Percentiles rank a stretch among this genome's conserved stretches.
Conservation (phyloP, 1,284 basidiomycete species). For the Rhodotorula mucilaginosa region DNA sequence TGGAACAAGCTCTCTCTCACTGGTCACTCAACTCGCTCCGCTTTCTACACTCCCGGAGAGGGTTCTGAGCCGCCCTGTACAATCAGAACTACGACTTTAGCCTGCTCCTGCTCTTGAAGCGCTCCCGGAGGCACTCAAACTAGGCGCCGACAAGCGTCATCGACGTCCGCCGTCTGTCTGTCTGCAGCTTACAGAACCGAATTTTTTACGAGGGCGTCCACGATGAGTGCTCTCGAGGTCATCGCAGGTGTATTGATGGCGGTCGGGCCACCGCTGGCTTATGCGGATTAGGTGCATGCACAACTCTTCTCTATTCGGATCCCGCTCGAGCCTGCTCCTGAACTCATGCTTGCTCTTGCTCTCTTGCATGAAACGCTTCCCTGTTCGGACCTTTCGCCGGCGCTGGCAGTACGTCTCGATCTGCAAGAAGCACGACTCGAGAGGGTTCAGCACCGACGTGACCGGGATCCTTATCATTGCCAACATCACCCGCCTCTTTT, state of each 20-base stretch:
- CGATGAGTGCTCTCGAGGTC: slow-evolving; percentile 9
- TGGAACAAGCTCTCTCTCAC: not conserved
- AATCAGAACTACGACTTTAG: not conserved
- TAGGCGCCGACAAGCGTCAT: not conserved
- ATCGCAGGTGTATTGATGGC: slow-evolving; percentile 33
- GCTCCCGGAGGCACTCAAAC: not conserved
- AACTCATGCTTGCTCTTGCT: not conserved
- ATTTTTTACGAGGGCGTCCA: not conserved
- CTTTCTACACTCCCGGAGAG: too few species aligned
- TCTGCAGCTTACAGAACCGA: not conserved
- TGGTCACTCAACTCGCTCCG: not conserved
- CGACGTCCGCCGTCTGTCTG: not conserved
- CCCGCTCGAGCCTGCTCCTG: not conserved
- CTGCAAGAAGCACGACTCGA: slow-evolving; percentile 46
- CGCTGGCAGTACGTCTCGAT: slow-evolving; percentile 30
- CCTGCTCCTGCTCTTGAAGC: not conserved
- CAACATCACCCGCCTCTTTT: slow-evolving; percentile 49
- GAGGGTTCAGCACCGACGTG: slow-evolving; percentile 54
- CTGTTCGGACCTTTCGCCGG: not conserved
- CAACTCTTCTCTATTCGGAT: not conserved
- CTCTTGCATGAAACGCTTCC: not conserved
- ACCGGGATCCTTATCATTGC: slow-evolving; percentile 48
- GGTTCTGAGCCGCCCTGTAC: too few species aligned
- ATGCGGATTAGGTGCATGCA: slow-evolving; percentile 50
- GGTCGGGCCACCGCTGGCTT: slow-evolving; percentile 52